Evolutionary conservation across 257 asterid species (phyloP), one percentile per base, ranked within the genome.

Genomic region (Eustoma russellianum): DNA sequence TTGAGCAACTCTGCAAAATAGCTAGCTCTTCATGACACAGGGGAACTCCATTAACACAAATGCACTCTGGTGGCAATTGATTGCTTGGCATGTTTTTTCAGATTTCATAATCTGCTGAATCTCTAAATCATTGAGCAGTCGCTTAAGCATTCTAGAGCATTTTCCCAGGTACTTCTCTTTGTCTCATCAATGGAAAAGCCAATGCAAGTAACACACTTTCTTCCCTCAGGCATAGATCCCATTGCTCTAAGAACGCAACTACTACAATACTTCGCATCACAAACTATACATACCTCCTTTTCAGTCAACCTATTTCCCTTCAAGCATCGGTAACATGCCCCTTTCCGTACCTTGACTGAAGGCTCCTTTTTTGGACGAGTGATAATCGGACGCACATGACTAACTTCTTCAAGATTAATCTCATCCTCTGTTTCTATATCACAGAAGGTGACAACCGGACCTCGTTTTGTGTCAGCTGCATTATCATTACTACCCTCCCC

Each of bases 191-290:
- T 85, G 12, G 93, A 79, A 47, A 72, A 85, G 11, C 95, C 94
- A 64, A 92, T 88, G 81, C 99, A 92, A 47, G 87, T 57, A 63
- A 88, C 93, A 15, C 99, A 92, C 74, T 92, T 92, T 71, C 99
- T 78, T 50, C 99, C 99, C 80, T 92, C 99, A 1, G 99, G 99
- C 99, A 92, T 92, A 65, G 99, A 92, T 49, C 99, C 99, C 99
- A 92, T 92, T 51, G 97, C 97, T 72, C 97, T 85, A 51, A 92
- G 99, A 73, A 92, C 97, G 55, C 99, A 92, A 60, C 67, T 83
- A 59, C 70, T 60, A 69, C 99, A 92, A 67, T 85, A 92, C 68
- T 92, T 92, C 5, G 97, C 93, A 78, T 83, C 95, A 76, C 99
- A 92, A 69, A 92, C 99, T 69, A 88, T 59, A 75, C 97, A 92